Percentiles rank a stretch among this genome's conserved stretches.
Conservation (phyloP, 768 basidiomycete genomes). For the Mycena floridula region DNA sequence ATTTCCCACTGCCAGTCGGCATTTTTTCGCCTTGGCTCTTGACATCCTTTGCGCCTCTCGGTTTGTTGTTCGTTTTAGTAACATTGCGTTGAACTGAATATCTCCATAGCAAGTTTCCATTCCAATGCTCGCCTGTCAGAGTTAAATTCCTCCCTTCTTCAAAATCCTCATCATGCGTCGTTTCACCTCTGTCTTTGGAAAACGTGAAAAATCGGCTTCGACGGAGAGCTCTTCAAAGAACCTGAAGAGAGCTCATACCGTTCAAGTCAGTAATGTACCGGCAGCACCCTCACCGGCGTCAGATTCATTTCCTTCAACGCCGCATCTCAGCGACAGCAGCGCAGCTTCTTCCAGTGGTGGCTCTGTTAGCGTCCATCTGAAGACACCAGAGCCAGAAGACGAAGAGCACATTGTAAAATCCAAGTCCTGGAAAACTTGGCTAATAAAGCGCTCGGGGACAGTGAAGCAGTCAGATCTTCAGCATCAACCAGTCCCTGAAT, state of each 20-base stretch:
- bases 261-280: background rate
- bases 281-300: background rate
- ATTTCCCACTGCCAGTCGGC: too few species aligned
- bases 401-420: slow-evolving; percentile 23
- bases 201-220: slow-evolving; percentile 36
- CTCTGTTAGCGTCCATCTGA: slow-evolving; percentile 47
- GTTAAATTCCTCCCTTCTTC: too few species aligned
- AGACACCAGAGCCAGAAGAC: slow-evolving; percentile 55
- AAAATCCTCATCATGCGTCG: slow-evolving; percentile 50
- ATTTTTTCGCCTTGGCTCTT: too few species aligned
- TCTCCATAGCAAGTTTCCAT: too few species aligned
- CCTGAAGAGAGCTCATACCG: slow-evolving; percentile 5
- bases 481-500: slow-evolving; percentile 21
- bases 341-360: slow-evolving; percentile 58
- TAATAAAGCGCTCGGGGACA: slow-evolving; percentile 32
- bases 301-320: slow-evolving; percentile 18
- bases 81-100: too few species aligned
- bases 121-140: too few species aligned
- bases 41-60: too few species aligned
- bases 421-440: slow-evolving; percentile 54
- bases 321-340: slow-evolving; percentile 26
- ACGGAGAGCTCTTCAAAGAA: slow-evolving; percentile 18
- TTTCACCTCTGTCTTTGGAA: slow-evolving; percentile 51
- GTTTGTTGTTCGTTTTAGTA: too few species aligned
- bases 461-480: too few species aligned